These are phyloP conservation scores for Mycena kentingensis DNA, from an alignment of 768 basidiomycete species.

Conservation along the genomic window DNA sequence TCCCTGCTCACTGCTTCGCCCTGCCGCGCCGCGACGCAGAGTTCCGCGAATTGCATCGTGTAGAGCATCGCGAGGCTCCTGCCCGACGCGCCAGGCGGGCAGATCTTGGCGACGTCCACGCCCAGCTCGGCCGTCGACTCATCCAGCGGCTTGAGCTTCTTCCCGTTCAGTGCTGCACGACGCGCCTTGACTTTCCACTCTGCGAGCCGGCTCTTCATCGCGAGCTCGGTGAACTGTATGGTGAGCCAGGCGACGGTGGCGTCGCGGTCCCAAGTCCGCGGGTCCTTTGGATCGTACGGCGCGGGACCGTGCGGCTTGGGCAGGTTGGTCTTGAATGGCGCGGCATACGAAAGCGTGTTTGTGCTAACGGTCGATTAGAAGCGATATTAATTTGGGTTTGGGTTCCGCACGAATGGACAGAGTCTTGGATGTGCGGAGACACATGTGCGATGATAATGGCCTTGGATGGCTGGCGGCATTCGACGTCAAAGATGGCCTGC, in stretches of 20 bases:
- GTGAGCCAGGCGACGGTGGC: slow-evolving; percentile 32
- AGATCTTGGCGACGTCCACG: slow-evolving; percentile 31
- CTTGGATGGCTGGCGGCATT: slow-evolving; percentile 31
- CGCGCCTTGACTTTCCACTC: slow-evolving; percentile 13
- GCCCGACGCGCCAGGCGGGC: slow-evolving; percentile 33
- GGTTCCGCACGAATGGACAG: slow-evolving; percentile 32
- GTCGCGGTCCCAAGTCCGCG: slow-evolving; percentile 35
- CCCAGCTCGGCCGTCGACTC: slow-evolving; percentile 16
- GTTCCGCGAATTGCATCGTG: slow-evolving; percentile 33
- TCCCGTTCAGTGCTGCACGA: slow-evolving; percentile 1
- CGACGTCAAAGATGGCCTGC: slow-evolving; percentile 40
- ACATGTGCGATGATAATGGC: slow-evolving; percentile 39
- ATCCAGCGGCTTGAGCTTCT: slow-evolving; percentile 12
- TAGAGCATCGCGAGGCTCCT: slow-evolving; percentile 31
- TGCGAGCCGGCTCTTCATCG: slow-evolving; percentile 13
- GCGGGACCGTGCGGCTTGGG: slow-evolving; percentile 33
- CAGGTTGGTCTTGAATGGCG: slow-evolving; percentile 34
- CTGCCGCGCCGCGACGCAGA: slow-evolving; percentile 25
- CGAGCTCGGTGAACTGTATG: slow-evolving; percentile 27
- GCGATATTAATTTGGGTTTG: too few relatives aligned
- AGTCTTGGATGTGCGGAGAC: slow-evolving; percentile 39
- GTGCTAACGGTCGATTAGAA: too few relatives aligned
- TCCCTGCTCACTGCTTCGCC: slow-evolving; percentile 14
- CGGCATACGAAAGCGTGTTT: slow-evolving; percentile 36
- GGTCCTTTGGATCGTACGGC: slow-evolving; percentile 35